Evolutionary conservation across 108 stramenopile species (phyloP).

Genomic region (Aurantiochytrium sp.): DNA sequence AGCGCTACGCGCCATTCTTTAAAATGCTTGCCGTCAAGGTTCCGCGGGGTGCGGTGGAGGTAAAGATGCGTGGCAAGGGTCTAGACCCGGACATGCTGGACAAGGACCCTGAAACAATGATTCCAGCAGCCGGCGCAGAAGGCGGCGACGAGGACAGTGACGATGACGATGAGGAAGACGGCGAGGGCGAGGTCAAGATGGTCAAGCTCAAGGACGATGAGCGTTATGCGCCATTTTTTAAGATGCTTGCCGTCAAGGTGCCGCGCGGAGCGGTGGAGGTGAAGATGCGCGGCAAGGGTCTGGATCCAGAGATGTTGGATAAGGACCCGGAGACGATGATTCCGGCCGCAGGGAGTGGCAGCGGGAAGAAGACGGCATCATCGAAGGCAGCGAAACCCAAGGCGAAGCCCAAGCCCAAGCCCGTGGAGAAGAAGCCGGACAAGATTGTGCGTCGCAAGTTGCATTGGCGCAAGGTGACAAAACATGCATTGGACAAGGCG

Average conservation of each 20-base stretch:
- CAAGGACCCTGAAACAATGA: not conserved
- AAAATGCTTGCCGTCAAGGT: constrained; percentile 17
- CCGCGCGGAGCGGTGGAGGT: not conserved
- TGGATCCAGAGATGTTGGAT: not conserved
- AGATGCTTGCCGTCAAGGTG: constrained; percentile 18
- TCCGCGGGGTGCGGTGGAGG: not conserved
- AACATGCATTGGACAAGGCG: not conserved
- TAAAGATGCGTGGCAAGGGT: not conserved
- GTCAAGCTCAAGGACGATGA: not conserved
- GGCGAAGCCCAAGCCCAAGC: not conserved
- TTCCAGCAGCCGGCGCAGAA: not conserved
- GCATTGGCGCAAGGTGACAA: not conserved
- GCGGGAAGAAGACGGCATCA: not conserved
- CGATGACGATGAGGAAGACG: not conserved
- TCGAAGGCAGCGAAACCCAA: not conserved
- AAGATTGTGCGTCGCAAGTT: not conserved
- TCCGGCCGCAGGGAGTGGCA: not conserved
- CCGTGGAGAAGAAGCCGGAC: not conserved
- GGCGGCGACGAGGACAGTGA: not conserved
- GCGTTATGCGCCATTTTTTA: not conserved
- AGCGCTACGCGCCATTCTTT: not conserved
- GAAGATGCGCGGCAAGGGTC: not conserved
- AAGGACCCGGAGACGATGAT: not conserved
- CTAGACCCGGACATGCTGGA: not conserved
- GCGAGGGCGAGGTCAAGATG: not conserved